phyloP scores from a whole-genome alignment of 768 basidiomycete genomes.

The Lentinula sp. region DNA sequence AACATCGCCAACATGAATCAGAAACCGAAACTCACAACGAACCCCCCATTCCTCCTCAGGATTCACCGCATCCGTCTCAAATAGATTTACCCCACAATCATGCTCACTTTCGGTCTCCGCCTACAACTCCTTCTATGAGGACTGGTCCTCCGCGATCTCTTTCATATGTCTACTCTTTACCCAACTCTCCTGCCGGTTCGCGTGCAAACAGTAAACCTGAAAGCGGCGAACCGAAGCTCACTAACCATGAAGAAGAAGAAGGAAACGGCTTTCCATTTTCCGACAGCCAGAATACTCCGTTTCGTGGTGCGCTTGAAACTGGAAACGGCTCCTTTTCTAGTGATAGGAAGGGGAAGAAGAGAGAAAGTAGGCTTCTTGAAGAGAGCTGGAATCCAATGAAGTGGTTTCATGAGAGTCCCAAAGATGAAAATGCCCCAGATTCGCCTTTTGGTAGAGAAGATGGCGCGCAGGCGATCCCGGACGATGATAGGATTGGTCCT shows the following conservation, averaged over 20 bases:
- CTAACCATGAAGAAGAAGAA: constrained; percentile 28
- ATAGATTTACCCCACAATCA: neutral
- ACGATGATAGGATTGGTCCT: constrained; percentile 6
- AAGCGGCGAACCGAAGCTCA: constrained; percentile 21
- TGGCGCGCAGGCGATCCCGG: constrained; percentile 4
- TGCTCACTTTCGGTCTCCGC: constrained; percentile 17
- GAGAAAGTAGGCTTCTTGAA: constrained; percentile 40
- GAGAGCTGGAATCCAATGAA: constrained; percentile 49
- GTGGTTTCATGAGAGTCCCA: constrained; percentile 49
- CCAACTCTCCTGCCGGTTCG: constrained; percentile 31
- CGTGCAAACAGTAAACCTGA: constrained; percentile 20
- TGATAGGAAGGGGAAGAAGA: constrained; percentile 45
- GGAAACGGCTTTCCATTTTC: constrained; percentile 22
- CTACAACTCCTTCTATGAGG: constrained; percentile 52
- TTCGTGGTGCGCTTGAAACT: constrained; percentile 60
- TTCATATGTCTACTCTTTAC: constrained; percentile 55
- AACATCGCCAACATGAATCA: neutral
- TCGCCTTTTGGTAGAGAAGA: constrained; percentile 18
- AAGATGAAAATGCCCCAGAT: constrained; percentile 36
- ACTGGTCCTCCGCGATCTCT: constrained; percentile 74
- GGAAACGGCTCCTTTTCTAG: constrained; percentile 28
- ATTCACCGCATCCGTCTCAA: neutral
- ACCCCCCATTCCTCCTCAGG: neutral
- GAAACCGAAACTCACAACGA: neutral
- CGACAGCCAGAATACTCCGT: constrained; percentile 27